Percentiles rank a stretch among this genome's conserved stretches.
These are phyloP conservation scores for Xylaria hypoxylon DNA, from an alignment of 2,329 filamentous ascomycete species.

Conservation along the genomic window DNA sequence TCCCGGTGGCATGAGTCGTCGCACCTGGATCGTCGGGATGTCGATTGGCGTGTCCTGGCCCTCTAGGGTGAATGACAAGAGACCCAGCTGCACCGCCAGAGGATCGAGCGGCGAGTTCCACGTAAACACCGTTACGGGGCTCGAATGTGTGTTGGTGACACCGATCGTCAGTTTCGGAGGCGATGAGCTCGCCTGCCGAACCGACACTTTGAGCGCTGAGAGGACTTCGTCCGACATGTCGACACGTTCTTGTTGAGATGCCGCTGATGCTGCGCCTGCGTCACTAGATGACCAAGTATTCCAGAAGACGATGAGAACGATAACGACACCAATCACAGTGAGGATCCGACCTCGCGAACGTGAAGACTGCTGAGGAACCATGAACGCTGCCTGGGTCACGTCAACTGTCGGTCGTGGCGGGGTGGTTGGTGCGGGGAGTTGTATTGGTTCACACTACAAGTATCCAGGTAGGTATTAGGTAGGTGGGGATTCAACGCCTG, in stretches of 20 bases:
- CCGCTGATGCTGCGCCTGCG: constrained; percentile 5
- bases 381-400: constrained; percentile 25
- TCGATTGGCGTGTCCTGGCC: constrained; percentile 52
- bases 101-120: constrained; percentile 62
- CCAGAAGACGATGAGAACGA: constrained; percentile 37
- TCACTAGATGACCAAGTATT: constrained; percentile 28
- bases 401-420: constrained; percentile 2
- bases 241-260: constrained; percentile 21
- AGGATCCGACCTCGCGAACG: constrained; percentile 33
- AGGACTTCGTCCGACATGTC: constrained; percentile 43
- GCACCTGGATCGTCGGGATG: constrained; percentile 54
- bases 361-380: constrained; percentile 36
- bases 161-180: constrained; percentile 53
- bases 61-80: constrained; percentile 55
- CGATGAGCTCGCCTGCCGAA: constrained; percentile 45
- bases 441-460: background rate
- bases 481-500: background rate
- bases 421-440: constrained; percentile 21
- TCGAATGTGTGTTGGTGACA: constrained; percentile 56
- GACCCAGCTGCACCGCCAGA: constrained; percentile 56
- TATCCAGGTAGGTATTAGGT: background rate
- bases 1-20: constrained; percentile 56
- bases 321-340: constrained; percentile 32
- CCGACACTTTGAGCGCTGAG: constrained; percentile 47
- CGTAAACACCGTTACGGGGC: constrained; percentile 56